Percentiles rank a stretch among this genome's conserved stretches.
phyloP scores from a whole-genome alignment of 2,329 filamentous ascomycete species.

The Aspergillus sojae region DNA sequence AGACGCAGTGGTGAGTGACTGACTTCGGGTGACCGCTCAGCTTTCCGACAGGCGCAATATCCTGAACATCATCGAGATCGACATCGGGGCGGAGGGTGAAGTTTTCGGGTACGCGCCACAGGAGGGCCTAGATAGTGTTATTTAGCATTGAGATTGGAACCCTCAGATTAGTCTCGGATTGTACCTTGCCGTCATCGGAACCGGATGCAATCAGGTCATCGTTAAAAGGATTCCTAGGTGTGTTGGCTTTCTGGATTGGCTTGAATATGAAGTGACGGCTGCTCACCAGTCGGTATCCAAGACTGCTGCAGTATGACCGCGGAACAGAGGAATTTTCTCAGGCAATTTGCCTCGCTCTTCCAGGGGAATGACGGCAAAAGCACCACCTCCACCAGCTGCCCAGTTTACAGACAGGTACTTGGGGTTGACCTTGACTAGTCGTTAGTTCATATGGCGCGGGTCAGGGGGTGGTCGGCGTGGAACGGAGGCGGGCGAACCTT shows the following conservation, averaged over 20 bases:
- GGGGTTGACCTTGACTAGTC: conserved; percentile 73
- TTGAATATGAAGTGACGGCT: conserved; percentile 18
- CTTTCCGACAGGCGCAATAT: conserved; percentile 79
- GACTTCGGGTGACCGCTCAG: conserved; percentile 85
- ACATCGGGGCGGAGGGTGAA: conserved; percentile 84
- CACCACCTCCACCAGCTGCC: conserved; percentile 93
- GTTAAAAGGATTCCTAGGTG: conserved; percentile 86
- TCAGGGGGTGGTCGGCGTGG: conserved; percentile 6
- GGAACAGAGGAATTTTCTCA: conserved; percentile 90
- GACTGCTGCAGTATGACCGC: conserved; percentile 92
- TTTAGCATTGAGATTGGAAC: conserved; percentile 9
- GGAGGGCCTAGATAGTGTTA: conserved; percentile 63
- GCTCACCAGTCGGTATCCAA: conserved; percentile 93
- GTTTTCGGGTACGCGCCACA: conserved; percentile 90
- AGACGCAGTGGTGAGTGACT: conserved; percentile 23
- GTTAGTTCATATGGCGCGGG: conserved; percentile 21
- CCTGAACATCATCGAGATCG: conserved; percentile 71
- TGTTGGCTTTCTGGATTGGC: conserved; percentile 13
- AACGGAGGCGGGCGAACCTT: conserved; percentile 65
- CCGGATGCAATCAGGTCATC: conserved; percentile 89
- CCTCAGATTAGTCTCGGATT: not conserved
- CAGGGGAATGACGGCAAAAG: conserved; percentile 93
- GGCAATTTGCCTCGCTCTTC: conserved; percentile 87
- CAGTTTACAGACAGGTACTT: conserved; percentile 97
- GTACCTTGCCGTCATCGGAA: conserved; percentile 88